Base-by-base conservation (phyloP, 2,329 filamentous ascomycete species). In the Sporothrix phasma region DNA sequence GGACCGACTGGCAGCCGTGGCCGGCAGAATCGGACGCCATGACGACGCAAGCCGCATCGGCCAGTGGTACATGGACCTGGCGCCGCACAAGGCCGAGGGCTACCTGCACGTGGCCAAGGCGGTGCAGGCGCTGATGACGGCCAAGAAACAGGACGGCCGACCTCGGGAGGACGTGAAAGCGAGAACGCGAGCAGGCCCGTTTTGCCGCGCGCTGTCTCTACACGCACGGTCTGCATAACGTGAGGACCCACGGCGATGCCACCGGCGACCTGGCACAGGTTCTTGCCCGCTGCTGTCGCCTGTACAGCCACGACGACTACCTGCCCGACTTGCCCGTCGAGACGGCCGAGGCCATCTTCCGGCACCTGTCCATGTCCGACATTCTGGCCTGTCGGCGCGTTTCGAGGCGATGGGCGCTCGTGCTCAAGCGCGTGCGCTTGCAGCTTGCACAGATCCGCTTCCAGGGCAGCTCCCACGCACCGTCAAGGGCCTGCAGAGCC, bases 181-280 rank as follows among this genome's bases (percentile, higher is more conserved):
- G 41, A 6, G 26, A 19, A 8, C 39, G 15, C 3, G 31, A 31
- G 13, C 15, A 17, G 22, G 24, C 63, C 1, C 63, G 65, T 0
- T 66, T 67, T 13, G 60, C 26, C 2, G 66, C 65, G 2, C 67
- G 67, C 29, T 69, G 68, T 19, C 11, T 69, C 26, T 69, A 67
- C 63, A 47, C 26, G 0, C 68, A 69, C 15, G 68, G 68, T 13
- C 13, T 65, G 46, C 61, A 68, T 60, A 67, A 66, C 6, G 67
- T 68, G 10, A 11, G 45, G 13, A 11, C 10, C 11, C 3, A 64
- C 43, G 67, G 65, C 61, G 45, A 65, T 19, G 19, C 24, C 7
- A 17, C 6, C 1, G 15, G 13, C 26, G 10, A 10, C 7, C 11
- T 62, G n/a, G 19, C 46, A 22, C 46, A 34, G 3, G 51, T 61